Evolutionary conservation across 1,284 basidiomycete species (phyloP), one percentile per base, ranked within the genome.

Genomic region (Puccinia novopanici): DNA sequence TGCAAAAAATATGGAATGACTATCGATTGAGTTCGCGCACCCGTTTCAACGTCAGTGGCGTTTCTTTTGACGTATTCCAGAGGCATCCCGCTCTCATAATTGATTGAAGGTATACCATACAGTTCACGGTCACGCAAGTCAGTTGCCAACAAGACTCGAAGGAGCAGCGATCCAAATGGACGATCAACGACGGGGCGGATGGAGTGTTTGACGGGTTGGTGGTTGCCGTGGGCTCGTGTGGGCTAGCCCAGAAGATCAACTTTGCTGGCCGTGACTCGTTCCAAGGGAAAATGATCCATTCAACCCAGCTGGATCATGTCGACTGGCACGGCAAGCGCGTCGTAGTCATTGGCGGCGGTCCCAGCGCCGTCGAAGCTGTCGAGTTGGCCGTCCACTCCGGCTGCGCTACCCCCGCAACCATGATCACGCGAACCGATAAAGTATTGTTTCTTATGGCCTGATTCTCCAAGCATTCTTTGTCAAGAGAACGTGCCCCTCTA

Each of bases 281-380:
- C 24, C 45, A 40, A 24, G 78, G 78, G 27, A 57, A 40, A 2
- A 59, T 80, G 57, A 27, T 73, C 17, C 78, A 80, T 67, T 80
- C 78, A 0, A 72, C 54, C 34, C 30, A 80, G n/a, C 52, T 80
- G 42, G 78, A 72, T 34, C 55, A 57, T 34, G 34, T 80, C 37
- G 40, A 73, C 42, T 61, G 68, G 68, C 34, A 50, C n/a, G 61
- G 50, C 0, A 80, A 80, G 30, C 68, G 70, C 2, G 78, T 80
- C 9, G 78, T 74, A 5, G 55, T 63, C 6, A 50, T 80, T 8
- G 78, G 78, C 2, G 70, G 78, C 30, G 78, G 78, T 27, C 70
- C 78, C 24, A 80, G 78, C 61, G 78, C 67, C 37, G 78, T 80
- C 15, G 78, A 80, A 55, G 70, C 78, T 45, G 52, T 73, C 34